These are phyloP conservation scores for Wickerhamiella qilinensis DNA, from an alignment of 805 yeast species.

Conservation along the genomic window DNA sequence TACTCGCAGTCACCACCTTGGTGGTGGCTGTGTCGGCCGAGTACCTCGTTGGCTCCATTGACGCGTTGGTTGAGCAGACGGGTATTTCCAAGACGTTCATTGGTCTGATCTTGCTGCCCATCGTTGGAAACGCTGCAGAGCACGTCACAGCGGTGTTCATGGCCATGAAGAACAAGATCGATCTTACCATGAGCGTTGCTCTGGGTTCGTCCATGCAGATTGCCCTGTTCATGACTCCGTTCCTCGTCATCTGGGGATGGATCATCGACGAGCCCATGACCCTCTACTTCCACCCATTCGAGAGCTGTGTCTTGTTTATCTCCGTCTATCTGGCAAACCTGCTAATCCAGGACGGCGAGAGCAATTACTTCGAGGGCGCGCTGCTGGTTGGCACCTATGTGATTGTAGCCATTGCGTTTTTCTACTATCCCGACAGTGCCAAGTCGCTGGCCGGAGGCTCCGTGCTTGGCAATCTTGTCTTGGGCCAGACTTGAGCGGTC, in stretches of 20 bases:
- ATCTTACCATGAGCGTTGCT: conserved; percentile 91
- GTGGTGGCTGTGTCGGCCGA: conserved; percentile 86
- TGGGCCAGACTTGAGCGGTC: neutral
- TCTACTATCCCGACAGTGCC: conserved; percentile 46
- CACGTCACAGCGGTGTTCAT: conserved; percentile 94
- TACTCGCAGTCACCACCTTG: conserved; percentile 50
- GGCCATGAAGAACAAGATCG: conserved; percentile 91
- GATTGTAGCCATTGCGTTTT: conserved; percentile 80
- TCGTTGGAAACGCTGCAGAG: conserved; percentile 97
- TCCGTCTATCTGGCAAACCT: conserved; percentile 79
- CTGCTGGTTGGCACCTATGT: conserved; percentile 77
- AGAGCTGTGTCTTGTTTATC: conserved; percentile 80
- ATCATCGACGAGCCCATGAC: conserved; percentile 79
- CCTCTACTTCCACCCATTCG: conserved; percentile 78
- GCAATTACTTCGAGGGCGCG: conserved; percentile 94
- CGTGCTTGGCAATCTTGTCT: too few relatives aligned
- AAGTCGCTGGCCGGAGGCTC: too few relatives aligned
- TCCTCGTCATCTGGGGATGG: conserved; percentile 94
- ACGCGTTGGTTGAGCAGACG: conserved; percentile 64
- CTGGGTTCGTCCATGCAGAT: conserved; percentile 92
- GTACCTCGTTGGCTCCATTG: conserved; percentile 83
- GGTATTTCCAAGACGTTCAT: conserved; percentile 90
- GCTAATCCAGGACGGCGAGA: conserved; percentile 81
- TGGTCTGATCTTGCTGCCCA: conserved; percentile 85
- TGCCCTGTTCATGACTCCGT: conserved; percentile 88